Base-by-base conservation (phyloP, 768 basidiomycete genomes). In the Termitomyces sp. region DNA sequence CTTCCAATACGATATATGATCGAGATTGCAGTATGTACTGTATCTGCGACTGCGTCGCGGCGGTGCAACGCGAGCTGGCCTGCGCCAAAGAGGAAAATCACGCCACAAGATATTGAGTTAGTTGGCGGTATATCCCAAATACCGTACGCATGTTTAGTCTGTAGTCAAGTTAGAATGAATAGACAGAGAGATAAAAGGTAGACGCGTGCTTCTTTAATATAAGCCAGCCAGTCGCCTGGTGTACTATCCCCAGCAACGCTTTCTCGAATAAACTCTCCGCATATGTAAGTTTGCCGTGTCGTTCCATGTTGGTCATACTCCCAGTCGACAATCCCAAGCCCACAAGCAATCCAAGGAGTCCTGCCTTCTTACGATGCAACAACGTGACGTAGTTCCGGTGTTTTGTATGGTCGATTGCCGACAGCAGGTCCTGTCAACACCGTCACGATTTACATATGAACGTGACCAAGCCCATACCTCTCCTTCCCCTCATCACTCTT, bases 81-180 rank as follows among this genome's bases (percentile, higher is more conserved):
- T 10, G 91, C 88, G 45, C 90, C 94, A 67, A 96, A 96, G 25
- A 98, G 83, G 80, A 94, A 96, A 71, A 96, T 94, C 9, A 95
- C 85, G 39, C 92, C 90, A 88, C 89, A 38, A 98, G 65, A 70
- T 78, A 99, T 47, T 82, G 77, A 40, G 85, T 84, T 4, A 98
- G 82, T 45, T 83, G 80, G 16, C 89, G 83, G 70, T 96, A 99
- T 55, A 94, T 83, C 7, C 80, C 80, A 59, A 94, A 86, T 0
- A 85, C 89, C 0, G 92, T 88, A 10, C 94, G 86, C 88, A 95
- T 92, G 66, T 94, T 94, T 53, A 97, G 76, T 3, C 94, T 96
- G 63, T 79, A n/a, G 89, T 96, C 91, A 98, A 77, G 70, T 98
- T 95, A 0, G 95, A 94, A 59, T 98, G 94, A 31, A n/a, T n/a